A percentile compares a stretch with the other conserved stretches of the same genome.
phyloP scores from a whole-genome alignment of 148 eudicot species.

The Rhododendron kiyosumense region DNA sequence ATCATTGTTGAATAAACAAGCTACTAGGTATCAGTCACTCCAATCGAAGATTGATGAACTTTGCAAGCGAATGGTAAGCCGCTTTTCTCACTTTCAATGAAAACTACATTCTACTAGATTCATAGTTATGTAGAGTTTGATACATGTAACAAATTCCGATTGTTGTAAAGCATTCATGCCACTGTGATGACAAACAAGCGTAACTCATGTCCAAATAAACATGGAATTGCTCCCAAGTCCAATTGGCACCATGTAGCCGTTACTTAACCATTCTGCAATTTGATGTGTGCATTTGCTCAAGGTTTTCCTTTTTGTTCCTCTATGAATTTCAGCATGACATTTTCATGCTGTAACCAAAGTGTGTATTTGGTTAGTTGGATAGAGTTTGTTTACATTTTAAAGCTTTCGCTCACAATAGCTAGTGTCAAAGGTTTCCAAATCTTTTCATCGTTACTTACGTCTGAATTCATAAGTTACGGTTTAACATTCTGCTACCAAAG shows the following conservation, averaged over 20 bases:
- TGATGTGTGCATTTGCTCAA: neutral
- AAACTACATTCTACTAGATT: neutral
- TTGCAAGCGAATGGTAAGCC: slow-evolving; percentile 73
- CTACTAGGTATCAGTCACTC: slow-evolving; percentile 75
- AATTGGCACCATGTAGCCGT: neutral
- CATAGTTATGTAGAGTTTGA: neutral
- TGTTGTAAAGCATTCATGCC: neutral
- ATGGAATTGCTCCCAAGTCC: neutral
- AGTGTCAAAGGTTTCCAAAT: neutral
- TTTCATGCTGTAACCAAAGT: neutral
- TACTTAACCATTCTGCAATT: neutral
- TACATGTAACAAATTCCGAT: neutral
- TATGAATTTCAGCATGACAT: neutral
- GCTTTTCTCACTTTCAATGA: neutral
- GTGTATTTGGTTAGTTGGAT: neutral
- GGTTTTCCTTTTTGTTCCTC: neutral
- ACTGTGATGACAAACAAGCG: neutral
- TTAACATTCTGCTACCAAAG: neutral
- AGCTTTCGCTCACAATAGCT: neutral
- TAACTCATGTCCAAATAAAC: neutral
- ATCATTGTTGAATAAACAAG: slow-evolving; percentile 73
- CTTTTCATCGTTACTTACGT: neutral
- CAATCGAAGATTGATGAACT: slow-evolving; percentile 79
- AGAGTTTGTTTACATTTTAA: neutral
- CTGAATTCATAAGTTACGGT: neutral